A percentile compares a stretch with the other conserved stretches of the same genome.
These are phyloP conservation scores for Puccinia novopanici DNA, from an alignment of 1,284 basidiomycete species.

Conservation along the genomic window DNA sequence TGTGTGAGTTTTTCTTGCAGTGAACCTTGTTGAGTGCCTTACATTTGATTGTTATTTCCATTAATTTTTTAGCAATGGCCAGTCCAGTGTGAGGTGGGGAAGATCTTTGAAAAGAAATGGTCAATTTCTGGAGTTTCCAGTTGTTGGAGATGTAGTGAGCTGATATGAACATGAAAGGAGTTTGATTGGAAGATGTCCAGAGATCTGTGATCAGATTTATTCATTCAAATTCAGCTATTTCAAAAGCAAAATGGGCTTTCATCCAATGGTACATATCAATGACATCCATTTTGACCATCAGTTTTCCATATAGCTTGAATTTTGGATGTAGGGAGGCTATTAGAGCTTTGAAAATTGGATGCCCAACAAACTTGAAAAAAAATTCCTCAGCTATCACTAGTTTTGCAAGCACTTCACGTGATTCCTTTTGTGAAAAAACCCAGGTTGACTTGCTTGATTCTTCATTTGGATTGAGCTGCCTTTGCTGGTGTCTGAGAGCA, in stretches of 20 bases:
- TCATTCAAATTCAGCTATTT: not conserved
- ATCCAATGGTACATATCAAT: not conserved
- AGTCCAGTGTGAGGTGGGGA: not conserved
- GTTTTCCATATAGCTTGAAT: not conserved
- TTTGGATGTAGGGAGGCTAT: not conserved
- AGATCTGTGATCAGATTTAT: not conserved
- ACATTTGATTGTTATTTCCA: not conserved
- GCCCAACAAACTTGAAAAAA: not conserved
- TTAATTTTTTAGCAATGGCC: not conserved
- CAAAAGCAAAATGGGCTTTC: not conserved
- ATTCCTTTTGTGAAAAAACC: not conserved
- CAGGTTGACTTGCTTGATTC: not conserved
- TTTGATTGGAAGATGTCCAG: not conserved
- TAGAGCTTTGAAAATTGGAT: not conserved
- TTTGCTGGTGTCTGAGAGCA: too few relatives aligned
- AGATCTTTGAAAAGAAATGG: not conserved
- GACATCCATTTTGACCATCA: not conserved
- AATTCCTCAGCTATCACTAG: not conserved
- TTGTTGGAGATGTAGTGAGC: not conserved
- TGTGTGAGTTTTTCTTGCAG: too few relatives aligned
- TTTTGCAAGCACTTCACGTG: not conserved
- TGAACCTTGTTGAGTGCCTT: not conserved
- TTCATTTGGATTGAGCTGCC: too few relatives aligned
- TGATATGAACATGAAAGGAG: not conserved
- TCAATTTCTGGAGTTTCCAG: not conserved